These are phyloP conservation scores for Corinectria fuckeliana DNA, from an alignment of 2,329 filamentous ascomycete species.

Conservation along the genomic window DNA sequence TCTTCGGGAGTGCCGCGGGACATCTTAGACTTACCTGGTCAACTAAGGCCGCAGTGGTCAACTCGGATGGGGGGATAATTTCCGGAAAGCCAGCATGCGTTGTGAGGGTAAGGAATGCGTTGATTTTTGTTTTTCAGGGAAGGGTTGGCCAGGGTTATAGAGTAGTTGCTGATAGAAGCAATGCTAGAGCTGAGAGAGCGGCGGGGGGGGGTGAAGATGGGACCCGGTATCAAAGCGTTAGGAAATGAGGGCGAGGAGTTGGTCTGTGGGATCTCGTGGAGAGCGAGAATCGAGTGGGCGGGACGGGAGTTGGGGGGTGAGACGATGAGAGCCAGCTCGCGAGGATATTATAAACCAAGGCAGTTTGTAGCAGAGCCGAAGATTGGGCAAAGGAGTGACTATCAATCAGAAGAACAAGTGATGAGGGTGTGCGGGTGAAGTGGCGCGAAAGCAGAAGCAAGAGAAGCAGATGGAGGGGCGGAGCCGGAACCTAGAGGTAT, in stretches of 20 bases:
- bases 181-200: slow-evolving; percentile 22
- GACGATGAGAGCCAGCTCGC: slow-evolving; percentile 26
- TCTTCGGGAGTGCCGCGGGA: slow-evolving; percentile 41
- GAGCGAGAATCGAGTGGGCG: slow-evolving; percentile 14
- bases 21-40: slow-evolving; percentile 39
- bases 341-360: slow-evolving; percentile 33
- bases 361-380: slow-evolving; percentile 26
- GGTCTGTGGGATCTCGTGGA: slow-evolving; percentile 23
- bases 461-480: slow-evolving; percentile 35
- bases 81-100: slow-evolving; percentile 37
- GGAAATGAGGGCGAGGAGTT: slow-evolving; percentile 38
- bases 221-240: slow-evolving; percentile 20
- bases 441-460: slow-evolving; percentile 35
- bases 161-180: slow-evolving; percentile 27
- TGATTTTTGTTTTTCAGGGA: slow-evolving; percentile 22
- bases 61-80: slow-evolving; percentile 40
- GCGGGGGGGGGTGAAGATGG: slow-evolving; percentile 17
- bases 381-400: slow-evolving; percentile 39
- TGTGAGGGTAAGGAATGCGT: slow-evolving; percentile 35
- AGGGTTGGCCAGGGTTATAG: slow-evolving; percentile 30
- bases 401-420: slow-evolving; percentile 29
- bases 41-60: slow-evolving; percentile 41
- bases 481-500: slow-evolving; percentile 41
- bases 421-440: slow-evolving; percentile 33
- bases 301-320: slow-evolving; percentile 19